Evolutionary conservation across 352 stramenopile genomes (phyloP).

Genomic region (Phytopythium sindhum): DNA sequence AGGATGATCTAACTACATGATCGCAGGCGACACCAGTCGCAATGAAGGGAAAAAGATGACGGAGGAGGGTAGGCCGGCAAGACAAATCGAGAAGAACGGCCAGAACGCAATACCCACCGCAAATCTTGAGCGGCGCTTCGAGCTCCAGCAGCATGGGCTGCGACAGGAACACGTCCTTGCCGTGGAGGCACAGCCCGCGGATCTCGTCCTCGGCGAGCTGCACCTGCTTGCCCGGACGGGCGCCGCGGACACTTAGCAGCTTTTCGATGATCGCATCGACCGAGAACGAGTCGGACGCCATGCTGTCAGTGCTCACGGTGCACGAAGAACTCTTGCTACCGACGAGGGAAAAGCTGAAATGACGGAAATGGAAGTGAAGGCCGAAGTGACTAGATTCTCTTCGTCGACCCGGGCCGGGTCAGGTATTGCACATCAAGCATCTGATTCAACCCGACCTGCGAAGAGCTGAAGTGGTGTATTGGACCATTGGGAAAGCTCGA

Average conservation of each 20-base stretch:
- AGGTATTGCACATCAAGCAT: not conserved
- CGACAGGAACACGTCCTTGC: slow-evolving; percentile 94
- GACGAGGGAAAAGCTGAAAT: not conserved
- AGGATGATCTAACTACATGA: not conserved
- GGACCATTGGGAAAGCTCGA: not conserved
- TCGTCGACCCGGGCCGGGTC: not conserved
- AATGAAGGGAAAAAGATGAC: not conserved
- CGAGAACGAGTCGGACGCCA: slow-evolving; percentile 44
- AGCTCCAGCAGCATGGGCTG: slow-evolving; percentile 98
- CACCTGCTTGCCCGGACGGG: slow-evolving; percentile 79
- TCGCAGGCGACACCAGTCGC: not conserved
- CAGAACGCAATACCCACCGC: slow-evolving; percentile 37
- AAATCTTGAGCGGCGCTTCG: slow-evolving; percentile 96
- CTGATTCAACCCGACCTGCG: no score
- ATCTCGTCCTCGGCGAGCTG: slow-evolving; percentile 93
- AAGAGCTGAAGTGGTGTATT: no score
- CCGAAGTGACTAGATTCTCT: not conserved
- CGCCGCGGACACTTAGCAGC: slow-evolving; percentile 72
- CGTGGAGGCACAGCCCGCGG: slow-evolving; percentile 92
- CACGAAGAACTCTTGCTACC: not conserved
- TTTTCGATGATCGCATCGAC: slow-evolving; percentile 78
- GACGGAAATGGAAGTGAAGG: not conserved
- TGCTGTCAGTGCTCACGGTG: not conserved
- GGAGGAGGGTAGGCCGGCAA: not conserved
- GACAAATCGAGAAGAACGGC: not conserved